These are phyloP conservation scores for Sphaerulina populicola DNA, from an alignment of 2,329 filamentous ascomycete genomes.

Conservation along the genomic window DNA sequence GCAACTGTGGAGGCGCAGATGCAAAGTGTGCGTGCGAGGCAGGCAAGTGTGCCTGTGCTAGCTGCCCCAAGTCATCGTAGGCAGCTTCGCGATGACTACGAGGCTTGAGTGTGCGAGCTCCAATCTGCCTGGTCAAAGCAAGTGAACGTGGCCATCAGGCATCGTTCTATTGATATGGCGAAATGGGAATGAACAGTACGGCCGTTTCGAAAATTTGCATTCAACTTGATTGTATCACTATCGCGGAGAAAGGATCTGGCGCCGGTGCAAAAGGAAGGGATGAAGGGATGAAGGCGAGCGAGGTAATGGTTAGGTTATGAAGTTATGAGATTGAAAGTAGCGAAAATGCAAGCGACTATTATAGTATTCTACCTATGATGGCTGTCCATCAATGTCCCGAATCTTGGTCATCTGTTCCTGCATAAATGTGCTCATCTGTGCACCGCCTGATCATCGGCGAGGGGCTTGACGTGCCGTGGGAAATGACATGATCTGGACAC, in stretches of 20 bases:
- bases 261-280: constrained; percentile 3
- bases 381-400: constrained; percentile 5
- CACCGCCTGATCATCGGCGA: constrained; percentile 1
- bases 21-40: constrained; percentile 42
- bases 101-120: too few species aligned
- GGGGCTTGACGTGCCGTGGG: too few species aligned
- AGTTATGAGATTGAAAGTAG: constrained; percentile 6
- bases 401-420: constrained; percentile 1
- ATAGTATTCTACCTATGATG: not conserved
- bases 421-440: constrained; percentile 8
- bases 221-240: constrained; percentile 5
- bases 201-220: constrained; percentile 1
- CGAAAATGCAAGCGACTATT: not conserved
- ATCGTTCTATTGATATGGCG: too few species aligned
- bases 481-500: too few species aligned
- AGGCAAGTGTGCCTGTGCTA: constrained; percentile 42
- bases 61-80: constrained; percentile 39
- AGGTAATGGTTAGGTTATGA: constrained; percentile 5
- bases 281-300: not conserved
- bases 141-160: too few species aligned
- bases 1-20: constrained; percentile 43
- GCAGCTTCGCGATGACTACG: not conserved
- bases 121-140: too few species aligned
- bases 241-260: not conserved
- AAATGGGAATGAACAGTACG: not conserved